Evolutionary conservation across 495 filamentous ascomycete genomes (phyloP), one percentile per base, ranked within the genome.

Genomic region (Bryoglossum gracile): DNA sequence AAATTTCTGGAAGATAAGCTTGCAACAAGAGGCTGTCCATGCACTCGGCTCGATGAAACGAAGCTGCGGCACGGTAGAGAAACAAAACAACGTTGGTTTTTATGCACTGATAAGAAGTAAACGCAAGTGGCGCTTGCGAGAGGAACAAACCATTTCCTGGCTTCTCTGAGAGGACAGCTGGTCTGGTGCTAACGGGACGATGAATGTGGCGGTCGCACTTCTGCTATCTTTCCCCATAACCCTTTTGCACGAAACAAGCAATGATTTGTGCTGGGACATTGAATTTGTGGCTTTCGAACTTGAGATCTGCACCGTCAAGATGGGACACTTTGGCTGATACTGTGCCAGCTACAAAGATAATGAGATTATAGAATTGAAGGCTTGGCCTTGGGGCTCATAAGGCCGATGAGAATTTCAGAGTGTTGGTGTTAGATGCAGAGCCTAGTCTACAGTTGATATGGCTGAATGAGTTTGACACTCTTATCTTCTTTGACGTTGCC

Each of bases 11-110:
- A 32, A 51, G 41, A 43, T 39, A 39, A 51, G 14, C 22, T 13
- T 45, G 41, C 41, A 51, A 45, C 18, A 28, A 14, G 1, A 26
- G 8, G 14, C 8, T 17, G 45, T 54, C 37, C 45, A 48, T 54
- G 45, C 51, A 48, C 22, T 26, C 11, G 25, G 28, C 18, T 41
- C n/a, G n/a, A n/a, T 48, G 44, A 53, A 53, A 53, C 50, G 36
- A 53, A 22, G 35, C 50, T 53, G 50, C 50, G 50, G 50, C 50
- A 39, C 37, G 21, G 37, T 46, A 21, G 40, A 43, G 14, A 22
- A 26, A 44, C 37, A 18, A 48, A 21, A 33, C 26, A 11, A 14
- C 14, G 4, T 14, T 10, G 17, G 39, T 33, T 46, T 28, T 54
- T 34, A 54, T 54, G 51, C 51, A 45, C 25, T 46, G 39, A 43